Conservation (phyloP, 1,284 basidiomycete genomes). For the Tylopilus orsonianus region DNA sequence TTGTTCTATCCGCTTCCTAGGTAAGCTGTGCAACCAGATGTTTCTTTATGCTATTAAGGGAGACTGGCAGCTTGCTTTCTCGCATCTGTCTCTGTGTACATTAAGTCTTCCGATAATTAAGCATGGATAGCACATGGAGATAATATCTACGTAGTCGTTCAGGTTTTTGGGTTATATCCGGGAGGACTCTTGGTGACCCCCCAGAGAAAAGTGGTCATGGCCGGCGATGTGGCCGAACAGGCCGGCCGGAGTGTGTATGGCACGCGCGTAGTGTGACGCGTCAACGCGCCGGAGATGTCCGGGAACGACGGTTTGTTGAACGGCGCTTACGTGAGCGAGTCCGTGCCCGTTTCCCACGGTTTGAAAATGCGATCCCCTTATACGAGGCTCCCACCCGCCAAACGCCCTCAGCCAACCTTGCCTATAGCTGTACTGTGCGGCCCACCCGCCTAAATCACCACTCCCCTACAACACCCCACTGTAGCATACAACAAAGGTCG, state of each 20-base stretch:
- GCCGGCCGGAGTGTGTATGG: conserved; percentile 23
- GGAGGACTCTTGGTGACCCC: conserved; percentile 22
- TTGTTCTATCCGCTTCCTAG: conserved; percentile 3
- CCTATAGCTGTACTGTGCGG: conserved; percentile 39
- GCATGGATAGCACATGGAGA: conserved; percentile 4
- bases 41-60: conserved; percentile 1
- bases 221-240: conserved; percentile 18
- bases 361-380: conserved; percentile 35
- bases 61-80: conserved; percentile 10
- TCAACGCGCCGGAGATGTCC: conserved; percentile 28
- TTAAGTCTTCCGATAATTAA: conserved; percentile 23
- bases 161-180: neutral
- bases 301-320: conserved; percentile 32
- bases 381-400: conserved; percentile 39
- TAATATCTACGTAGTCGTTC: conserved; percentile 11
- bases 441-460: conserved; percentile 37
- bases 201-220: conserved; percentile 12
- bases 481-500: conserved; percentile 34
- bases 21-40: conserved; percentile 9
- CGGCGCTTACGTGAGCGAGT: conserved; percentile 37
- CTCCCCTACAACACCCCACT: conserved; percentile 22
- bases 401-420: conserved; percentile 38
- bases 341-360: conserved; percentile 39
- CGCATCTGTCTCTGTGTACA: conserved; percentile 18
- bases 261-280: conserved; percentile 8